phyloP scores from a whole-genome alignment of 148 eudicot species.

The Pharnaceum exiguum region DNA sequence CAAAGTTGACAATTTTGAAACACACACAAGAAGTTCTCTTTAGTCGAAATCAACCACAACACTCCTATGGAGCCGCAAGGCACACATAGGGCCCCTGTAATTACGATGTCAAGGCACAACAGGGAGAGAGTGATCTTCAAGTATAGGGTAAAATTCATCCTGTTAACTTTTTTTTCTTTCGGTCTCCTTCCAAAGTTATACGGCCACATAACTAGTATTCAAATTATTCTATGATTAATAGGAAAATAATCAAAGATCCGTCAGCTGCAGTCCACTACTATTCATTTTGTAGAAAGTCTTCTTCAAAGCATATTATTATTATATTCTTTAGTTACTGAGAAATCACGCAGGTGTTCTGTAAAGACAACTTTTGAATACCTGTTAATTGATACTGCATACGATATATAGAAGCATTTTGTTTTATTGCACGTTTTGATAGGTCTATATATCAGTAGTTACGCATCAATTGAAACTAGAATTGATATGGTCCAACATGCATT shows the following conservation, averaged over 20 bases:
- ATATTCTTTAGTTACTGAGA: constrained; percentile 5
- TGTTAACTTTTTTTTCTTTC: constrained; percentile 3
- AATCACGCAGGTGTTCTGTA: constrained; percentile 7
- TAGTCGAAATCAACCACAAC: constrained; percentile 23
- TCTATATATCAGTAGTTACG: no score
- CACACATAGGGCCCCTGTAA: constrained; percentile 70
- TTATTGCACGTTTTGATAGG: no score
- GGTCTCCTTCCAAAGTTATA: constrained; percentile 21
- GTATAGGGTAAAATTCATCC: constrained; percentile 7
- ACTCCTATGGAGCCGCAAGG: constrained; percentile 88
- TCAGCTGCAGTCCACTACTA: constrained; percentile 9
- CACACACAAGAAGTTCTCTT: constrained; percentile 15
- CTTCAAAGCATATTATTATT: constrained; percentile 8
- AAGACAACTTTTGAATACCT: constrained; percentile 9
- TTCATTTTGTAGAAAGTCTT: constrained; percentile 29
- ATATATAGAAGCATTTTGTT: constrained; percentile 1
- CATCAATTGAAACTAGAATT: no score
- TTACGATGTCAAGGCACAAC: constrained; percentile 38
- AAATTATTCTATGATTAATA: background rate
- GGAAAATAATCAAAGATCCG: constrained; percentile 12
- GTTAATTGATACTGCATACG: constrained; percentile 3
- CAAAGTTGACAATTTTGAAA: constrained; percentile 21
- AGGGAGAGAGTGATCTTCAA: constrained; percentile 17
- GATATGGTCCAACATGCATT: no score
- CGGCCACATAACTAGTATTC: background rate